These are phyloP conservation scores for Clonostachys solani DNA, from an alignment of 2,329 filamentous ascomycete species.

Conservation along the genomic window DNA sequence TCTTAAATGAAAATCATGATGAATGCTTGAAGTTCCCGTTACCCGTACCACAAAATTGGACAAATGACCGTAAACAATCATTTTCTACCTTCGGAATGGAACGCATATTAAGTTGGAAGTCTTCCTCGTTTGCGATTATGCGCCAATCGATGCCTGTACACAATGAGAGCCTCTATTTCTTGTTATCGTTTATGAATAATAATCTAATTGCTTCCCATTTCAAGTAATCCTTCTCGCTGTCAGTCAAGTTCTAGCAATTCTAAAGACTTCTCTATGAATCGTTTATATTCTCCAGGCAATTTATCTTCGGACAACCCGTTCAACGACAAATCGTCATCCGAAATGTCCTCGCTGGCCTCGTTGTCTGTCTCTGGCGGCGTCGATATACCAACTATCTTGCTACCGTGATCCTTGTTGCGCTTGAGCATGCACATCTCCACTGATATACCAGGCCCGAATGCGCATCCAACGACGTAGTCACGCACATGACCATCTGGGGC, in stretches of 20 bases:
- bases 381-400: slow-evolving; percentile 29
- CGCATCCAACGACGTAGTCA: slow-evolving; percentile 62
- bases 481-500: slow-evolving; percentile 42
- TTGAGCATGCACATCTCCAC: slow-evolving; percentile 66
- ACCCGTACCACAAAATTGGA: too few species aligned
- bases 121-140: too few species aligned
- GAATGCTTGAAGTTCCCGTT: too few species aligned
- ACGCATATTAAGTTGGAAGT: too few species aligned
- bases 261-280: slow-evolving; percentile 13
- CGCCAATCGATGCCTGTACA: too few species aligned
- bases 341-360: slow-evolving; percentile 32
- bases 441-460: slow-evolving; percentile 66
- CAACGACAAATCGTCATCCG: slow-evolving; percentile 9
- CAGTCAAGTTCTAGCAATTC: slow-evolving; percentile 14
- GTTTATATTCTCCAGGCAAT: neutral
- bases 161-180: too few species aligned
- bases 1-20: too few species aligned
- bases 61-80: too few species aligned
- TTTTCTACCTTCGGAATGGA: too few species aligned
- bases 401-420: slow-evolving; percentile 27
- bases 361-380: slow-evolving; percentile 52
- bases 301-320: slow-evolving; percentile 5
- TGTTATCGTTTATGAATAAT: too few species aligned
- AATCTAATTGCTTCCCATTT: too few species aligned
- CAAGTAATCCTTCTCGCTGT: too few species aligned